A percentile compares a stretch with the other conserved stretches of the same genome.
phyloP scores from a whole-genome alignment of 768 basidiomycete species.

The Suillus alpinus region DNA sequence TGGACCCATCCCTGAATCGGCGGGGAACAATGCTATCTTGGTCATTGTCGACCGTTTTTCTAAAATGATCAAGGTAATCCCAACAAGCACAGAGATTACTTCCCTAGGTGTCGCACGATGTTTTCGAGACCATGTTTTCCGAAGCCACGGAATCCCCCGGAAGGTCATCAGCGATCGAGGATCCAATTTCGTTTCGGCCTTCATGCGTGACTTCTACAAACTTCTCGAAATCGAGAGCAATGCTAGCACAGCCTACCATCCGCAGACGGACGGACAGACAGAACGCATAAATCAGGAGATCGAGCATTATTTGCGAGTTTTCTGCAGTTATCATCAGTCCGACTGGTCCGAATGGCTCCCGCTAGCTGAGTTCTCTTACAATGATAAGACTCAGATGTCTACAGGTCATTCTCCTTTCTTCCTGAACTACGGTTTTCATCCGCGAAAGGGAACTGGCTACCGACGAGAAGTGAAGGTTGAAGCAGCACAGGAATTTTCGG shows the following conservation, averaged over 20 bases:
- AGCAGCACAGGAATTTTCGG: conserved; percentile 13
- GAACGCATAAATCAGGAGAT: conserved; percentile 37
- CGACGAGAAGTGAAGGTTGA: conserved; percentile 1
- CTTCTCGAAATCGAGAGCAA: conserved; percentile 31
- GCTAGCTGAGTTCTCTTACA: conserved; percentile 32
- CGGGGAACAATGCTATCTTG: conserved; percentile 34
- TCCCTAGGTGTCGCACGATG: conserved; percentile 26
- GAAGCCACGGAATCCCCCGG: conserved; percentile 6
- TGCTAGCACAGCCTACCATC: conserved; percentile 42
- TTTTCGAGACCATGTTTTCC: conserved; percentile 18
- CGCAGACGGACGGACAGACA: conserved; percentile 38
- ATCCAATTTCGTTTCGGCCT: conserved; percentile 13
- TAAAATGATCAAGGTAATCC: conserved; percentile 41
- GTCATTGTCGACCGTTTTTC: conserved; percentile 28
- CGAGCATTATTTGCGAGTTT: conserved; percentile 36
- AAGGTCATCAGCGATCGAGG: conserved; percentile 10
- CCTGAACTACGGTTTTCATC: conserved; percentile 16
- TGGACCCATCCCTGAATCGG: conserved; percentile 26
- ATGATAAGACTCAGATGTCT: conserved; percentile 26
- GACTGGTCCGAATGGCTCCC: conserved; percentile 36
- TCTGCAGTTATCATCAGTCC: conserved; percentile 28
- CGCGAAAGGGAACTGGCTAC: conserved; percentile 12
- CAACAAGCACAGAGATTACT: conserved; percentile 24
- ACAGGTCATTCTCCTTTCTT: conserved; percentile 33
- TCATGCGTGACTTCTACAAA: conserved; percentile 27